Conservation (phyloP, 768 basidiomycete species). For the Grammothele lineata region DNA sequence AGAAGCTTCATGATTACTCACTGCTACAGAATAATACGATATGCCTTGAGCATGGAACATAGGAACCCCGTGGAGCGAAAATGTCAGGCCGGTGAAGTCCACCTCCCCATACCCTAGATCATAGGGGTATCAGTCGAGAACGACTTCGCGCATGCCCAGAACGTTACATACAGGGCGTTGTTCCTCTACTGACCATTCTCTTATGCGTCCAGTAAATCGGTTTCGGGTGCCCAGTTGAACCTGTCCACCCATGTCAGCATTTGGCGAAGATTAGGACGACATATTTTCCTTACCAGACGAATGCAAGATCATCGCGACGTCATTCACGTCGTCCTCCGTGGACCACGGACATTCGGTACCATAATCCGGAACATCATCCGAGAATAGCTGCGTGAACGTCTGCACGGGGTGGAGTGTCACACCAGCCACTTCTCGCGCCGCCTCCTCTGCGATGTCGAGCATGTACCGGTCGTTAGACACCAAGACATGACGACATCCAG, state of each 20-base stretch:
- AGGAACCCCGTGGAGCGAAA: not conserved
- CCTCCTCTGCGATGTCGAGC: not conserved
- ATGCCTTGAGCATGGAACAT: not conserved
- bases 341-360: too few relatives aligned
- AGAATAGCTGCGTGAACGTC: not conserved
- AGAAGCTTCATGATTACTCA: not conserved
- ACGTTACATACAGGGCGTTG: not conserved
- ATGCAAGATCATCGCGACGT: conserved; percentile 1
- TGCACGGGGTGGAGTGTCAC: not conserved
- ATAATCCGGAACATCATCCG: not conserved
- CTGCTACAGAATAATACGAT: not conserved
- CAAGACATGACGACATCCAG: not conserved
- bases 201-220: not conserved
- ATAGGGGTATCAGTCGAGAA: not conserved
- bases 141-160: not conserved
- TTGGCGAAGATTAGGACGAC: too few relatives aligned
- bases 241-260: too few relatives aligned
- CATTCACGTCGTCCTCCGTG: not conserved
- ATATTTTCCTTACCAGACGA: conserved; percentile 8
- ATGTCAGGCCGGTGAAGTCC: not conserved
- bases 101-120: not conserved
- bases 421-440: not conserved
- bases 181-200: not conserved
- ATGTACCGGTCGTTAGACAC: not conserved
- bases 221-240: not conserved